phyloP scores from a whole-genome alignment of 2,329 filamentous ascomycete genomes.

The Diaporthe sp. region DNA sequence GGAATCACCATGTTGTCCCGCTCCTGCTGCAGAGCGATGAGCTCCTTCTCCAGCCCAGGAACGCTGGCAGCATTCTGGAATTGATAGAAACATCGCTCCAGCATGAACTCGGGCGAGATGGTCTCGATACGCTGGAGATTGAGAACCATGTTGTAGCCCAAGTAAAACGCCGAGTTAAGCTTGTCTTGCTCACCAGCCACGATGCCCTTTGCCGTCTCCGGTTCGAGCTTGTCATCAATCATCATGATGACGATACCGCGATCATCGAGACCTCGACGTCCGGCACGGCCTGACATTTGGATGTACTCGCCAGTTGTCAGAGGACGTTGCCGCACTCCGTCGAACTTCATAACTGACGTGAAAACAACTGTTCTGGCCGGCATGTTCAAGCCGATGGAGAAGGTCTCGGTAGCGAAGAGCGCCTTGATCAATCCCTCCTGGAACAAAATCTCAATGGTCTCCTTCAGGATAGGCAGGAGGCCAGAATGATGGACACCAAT shows the following conservation, averaged over 20 bases:
- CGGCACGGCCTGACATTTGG: slow-evolving; percentile 98
- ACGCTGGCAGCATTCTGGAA: slow-evolving; percentile 97
- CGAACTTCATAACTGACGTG: slow-evolving; percentile 95
- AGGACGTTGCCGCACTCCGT: slow-evolving; percentile 84
- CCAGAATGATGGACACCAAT: slow-evolving; percentile 99
- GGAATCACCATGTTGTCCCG: slow-evolving; percentile 81
- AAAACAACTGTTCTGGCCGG: slow-evolving; percentile 99
- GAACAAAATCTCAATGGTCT: slow-evolving; percentile 98
- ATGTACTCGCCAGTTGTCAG: slow-evolving; percentile 97
- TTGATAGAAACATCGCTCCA: slow-evolving; percentile 98
- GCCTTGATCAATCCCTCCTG: slow-evolving; percentile 99
- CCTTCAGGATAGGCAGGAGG: slow-evolving; percentile 93
- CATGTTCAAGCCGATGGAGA: slow-evolving; percentile 99
- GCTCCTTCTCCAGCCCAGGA: slow-evolving; percentile 84
- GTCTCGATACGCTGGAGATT: slow-evolving; percentile 98
- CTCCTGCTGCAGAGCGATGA: slow-evolving; percentile 83
- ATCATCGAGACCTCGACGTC: slow-evolving; percentile 96
- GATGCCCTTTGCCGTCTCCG: slow-evolving; percentile 92
- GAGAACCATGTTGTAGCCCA: slow-evolving; percentile 99
- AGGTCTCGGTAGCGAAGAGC: slow-evolving; percentile 97
- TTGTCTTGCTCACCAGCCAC: slow-evolving; percentile 97
- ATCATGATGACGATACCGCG: slow-evolving; percentile 99
- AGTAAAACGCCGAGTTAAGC: slow-evolving; percentile 96
- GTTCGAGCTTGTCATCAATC: slow-evolving; percentile 97
- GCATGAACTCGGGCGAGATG: slow-evolving; percentile 98